phyloP scores from a whole-genome alignment of 2,329 filamentous ascomycete genomes.

The Botrytis medusae region DNA sequence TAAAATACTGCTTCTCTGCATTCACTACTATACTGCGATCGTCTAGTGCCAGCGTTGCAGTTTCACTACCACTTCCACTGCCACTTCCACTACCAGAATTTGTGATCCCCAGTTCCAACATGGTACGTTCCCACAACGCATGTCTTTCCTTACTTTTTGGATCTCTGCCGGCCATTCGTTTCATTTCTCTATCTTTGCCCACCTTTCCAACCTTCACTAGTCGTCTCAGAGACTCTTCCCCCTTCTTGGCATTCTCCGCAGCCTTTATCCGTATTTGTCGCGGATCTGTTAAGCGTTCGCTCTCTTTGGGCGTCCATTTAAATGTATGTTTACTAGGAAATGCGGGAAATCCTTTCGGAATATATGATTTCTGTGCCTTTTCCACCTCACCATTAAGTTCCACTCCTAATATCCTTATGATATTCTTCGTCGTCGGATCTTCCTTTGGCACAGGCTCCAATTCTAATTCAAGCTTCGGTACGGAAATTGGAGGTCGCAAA shows the following conservation, averaged over 20 bases:
- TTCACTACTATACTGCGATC: slow-evolving; percentile 67
- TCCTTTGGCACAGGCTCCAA: slow-evolving; percentile 42
- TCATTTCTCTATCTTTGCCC: slow-evolving; percentile 64
- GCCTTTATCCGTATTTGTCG: slow-evolving; percentile 61
- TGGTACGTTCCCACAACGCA: slow-evolving; percentile 60
- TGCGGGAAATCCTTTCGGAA: slow-evolving; percentile 58
- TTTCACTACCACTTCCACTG: slow-evolving; percentile 34
- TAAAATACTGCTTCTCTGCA: slow-evolving; percentile 52
- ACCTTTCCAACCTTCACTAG: slow-evolving; percentile 63
- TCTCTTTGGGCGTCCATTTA: slow-evolving; percentile 54
- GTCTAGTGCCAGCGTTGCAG: slow-evolving; percentile 44
- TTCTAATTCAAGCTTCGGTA: slow-evolving; percentile 38
- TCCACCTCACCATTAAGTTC: slow-evolving; percentile 60
- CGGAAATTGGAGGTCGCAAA: slow-evolving; percentile 52
- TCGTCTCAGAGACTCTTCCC: slow-evolving; percentile 59
- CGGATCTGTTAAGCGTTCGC: slow-evolving; percentile 50
- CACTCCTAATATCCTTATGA: slow-evolving; percentile 42
- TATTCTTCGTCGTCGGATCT: slow-evolving; percentile 47
- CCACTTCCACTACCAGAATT: slow-evolving; percentile 18
- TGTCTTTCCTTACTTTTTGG: slow-evolving; percentile 55
- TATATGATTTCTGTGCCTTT: slow-evolving; percentile 55
- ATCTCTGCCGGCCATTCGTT: slow-evolving; percentile 51
- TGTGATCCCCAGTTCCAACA: slow-evolving; percentile 44
- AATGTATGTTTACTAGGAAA: slow-evolving; percentile 67
- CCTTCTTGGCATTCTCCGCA: slow-evolving; percentile 59